Evolutionary conservation across 225 moss, liverwort and hornwort species (phyloP).

Genomic region (Anthoceros angustus): DNA sequence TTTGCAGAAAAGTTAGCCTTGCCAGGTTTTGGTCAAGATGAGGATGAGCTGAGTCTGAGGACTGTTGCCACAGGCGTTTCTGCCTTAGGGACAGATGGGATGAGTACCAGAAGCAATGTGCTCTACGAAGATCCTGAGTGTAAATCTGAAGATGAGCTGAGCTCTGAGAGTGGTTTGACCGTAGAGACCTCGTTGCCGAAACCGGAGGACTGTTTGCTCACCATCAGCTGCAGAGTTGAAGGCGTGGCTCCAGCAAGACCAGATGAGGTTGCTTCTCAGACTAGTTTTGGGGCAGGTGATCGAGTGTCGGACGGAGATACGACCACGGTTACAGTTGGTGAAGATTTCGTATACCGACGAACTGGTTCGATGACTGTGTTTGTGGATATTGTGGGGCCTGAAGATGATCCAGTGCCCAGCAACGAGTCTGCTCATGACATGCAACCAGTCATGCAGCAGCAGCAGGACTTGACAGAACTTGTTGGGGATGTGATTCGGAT

Average conservation of each 20-base stretch:
- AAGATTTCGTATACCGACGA: too few species aligned
- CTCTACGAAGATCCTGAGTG: neutral
- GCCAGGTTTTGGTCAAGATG: neutral
- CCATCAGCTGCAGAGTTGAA: neutral
- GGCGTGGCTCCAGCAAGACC: too few species aligned
- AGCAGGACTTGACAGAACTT: neutral
- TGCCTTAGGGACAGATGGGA: neutral
- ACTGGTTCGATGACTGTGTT: too few species aligned
- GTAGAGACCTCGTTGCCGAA: neutral
- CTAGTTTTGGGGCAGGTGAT: too few species aligned
- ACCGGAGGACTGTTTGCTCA: neutral
- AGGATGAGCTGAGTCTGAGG: neutral
- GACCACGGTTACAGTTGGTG: too few species aligned
- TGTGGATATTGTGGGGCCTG: too few species aligned
- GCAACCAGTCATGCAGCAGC: neutral
- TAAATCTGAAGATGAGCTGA: neutral
- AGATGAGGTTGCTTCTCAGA: too few species aligned
- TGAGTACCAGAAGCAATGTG: neutral
- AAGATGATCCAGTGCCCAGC: too few species aligned
- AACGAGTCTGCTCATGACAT: too few species aligned
- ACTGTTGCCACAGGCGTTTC: neutral
- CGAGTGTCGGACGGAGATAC: too few species aligned
- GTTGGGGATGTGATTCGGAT: neutral
- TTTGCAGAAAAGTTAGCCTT: neutral
- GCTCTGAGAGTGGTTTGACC: neutral